Evolutionary conservation across 2,329 filamentous ascomycete genomes (phyloP).

Genomic region (Alternaria rosae): DNA sequence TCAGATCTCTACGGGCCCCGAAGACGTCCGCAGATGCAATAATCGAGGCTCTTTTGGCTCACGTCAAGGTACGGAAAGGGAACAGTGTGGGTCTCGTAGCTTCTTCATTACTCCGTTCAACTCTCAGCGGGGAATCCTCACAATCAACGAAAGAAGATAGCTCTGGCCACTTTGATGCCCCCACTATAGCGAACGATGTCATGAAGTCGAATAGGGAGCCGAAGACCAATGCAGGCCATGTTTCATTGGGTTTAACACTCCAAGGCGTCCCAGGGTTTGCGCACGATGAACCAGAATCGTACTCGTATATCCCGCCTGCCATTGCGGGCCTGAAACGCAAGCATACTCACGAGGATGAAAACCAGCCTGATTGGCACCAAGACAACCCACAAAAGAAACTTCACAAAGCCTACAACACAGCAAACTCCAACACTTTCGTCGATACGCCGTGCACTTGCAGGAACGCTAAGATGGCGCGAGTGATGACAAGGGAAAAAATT

Average conservation of each 20-base stretch:
- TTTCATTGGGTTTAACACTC: background rate
- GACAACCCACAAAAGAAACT: background rate
- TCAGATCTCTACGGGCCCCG: background rate
- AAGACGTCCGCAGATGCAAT: constrained; percentile 4
- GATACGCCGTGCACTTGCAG: background rate
- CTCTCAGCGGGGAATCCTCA: background rate
- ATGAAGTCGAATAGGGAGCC: background rate
- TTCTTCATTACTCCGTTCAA: background rate
- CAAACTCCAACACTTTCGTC: background rate
- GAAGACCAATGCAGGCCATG: background rate
- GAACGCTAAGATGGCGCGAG: background rate
- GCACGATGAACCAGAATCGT: background rate
- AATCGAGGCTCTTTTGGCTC: constrained; percentile 6
- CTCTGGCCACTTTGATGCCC: background rate
- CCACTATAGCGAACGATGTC: background rate
- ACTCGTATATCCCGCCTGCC: background rate
- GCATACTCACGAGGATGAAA: background rate
- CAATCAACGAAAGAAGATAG: background rate
- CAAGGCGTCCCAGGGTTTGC: background rate
- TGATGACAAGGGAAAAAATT: background rate
- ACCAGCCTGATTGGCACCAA: background rate
- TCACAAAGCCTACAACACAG: background rate
- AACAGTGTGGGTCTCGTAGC: background rate
- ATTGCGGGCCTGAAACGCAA: constrained; percentile 1
- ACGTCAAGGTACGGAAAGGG: constrained; percentile 1